phyloP scores from a whole-genome alignment of 2,329 filamentous ascomycete species.

The Cladosporium austrohemisphaericum region DNA sequence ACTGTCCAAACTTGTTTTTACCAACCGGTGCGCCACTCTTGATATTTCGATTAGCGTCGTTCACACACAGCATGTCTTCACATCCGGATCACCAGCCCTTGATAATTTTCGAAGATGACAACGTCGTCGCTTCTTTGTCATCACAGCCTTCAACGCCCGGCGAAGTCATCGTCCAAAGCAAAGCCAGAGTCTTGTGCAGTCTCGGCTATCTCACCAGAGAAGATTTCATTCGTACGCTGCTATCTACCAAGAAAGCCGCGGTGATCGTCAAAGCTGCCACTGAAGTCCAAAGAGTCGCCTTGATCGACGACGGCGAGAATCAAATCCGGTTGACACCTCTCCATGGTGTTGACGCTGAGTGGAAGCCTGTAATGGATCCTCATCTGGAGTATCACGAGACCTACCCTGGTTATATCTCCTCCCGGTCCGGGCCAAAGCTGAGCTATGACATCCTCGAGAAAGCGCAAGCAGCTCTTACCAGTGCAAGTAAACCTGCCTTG shows the following conservation, averaged over 20 bases:
- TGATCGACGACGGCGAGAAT: neutral
- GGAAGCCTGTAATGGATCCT: neutral
- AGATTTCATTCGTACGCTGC: neutral
- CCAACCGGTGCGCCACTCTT: too few species aligned
- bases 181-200: neutral
- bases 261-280: constrained; percentile 3
- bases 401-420: constrained; percentile 1
- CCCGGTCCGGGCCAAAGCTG: neutral
- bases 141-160: neutral
- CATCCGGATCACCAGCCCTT: too few species aligned
- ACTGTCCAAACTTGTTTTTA: too few species aligned
- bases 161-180: neutral
- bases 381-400: constrained; percentile 1
- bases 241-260: neutral
- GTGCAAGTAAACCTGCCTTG: neutral
- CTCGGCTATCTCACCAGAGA: neutral
- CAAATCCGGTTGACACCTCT: constrained; percentile 1
- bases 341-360: neutral
- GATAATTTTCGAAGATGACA: constrained; percentile 9
- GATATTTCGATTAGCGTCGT: too few species aligned
- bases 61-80: too few species aligned
- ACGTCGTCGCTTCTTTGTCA: neutral
- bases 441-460: neutral
- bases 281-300: constrained; percentile 1
- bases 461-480: neutral